Conservation (phyloP, 305 asterid species). For the Ajuga reptans region DNA sequence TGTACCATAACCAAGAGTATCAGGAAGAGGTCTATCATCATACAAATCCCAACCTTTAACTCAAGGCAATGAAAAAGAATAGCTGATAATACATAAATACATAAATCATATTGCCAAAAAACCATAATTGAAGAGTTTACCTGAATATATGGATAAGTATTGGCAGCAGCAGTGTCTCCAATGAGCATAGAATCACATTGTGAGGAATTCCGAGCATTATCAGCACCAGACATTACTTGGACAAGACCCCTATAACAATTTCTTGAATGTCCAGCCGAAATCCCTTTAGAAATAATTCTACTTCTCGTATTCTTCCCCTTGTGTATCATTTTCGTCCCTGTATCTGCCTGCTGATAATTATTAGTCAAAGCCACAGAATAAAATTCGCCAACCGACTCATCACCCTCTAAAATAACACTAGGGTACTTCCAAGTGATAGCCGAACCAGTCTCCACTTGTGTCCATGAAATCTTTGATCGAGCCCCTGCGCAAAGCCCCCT, state of each 20-base stretch:
- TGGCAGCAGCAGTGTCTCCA: conserved; percentile 75
- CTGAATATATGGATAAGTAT: conserved; percentile 91
- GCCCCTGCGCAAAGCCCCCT: conserved; percentile 81
- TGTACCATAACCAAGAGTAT: not conserved
- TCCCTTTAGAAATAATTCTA: conserved; percentile 88
- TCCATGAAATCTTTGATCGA: conserved; percentile 84
- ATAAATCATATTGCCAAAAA: not conserved
- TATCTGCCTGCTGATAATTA: conserved; percentile 89
- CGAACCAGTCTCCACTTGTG: conserved; percentile 94
- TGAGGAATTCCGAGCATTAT: conserved; percentile 60
- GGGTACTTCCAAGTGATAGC: conserved; percentile 99
- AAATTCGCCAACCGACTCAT: conserved; percentile 85
- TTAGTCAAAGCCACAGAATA: conserved; percentile 92
- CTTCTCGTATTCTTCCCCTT: conserved; percentile 90
- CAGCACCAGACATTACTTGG: conserved; percentile 74
- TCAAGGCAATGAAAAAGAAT: not conserved
- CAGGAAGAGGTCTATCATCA: not conserved
- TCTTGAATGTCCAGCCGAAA: conserved; percentile 78
- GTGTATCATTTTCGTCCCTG: conserved; percentile 96
- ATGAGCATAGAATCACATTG: conserved; percentile 96
- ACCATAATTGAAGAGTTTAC: conserved; percentile 25
- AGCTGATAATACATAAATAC: not conserved
- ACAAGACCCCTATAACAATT: conserved; percentile 90
- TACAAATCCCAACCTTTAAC: not conserved
- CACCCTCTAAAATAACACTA: conserved; percentile 86